phyloP scores from a whole-genome alignment of 345 rosid genomes.

The Moricandia arvensis region DNA sequence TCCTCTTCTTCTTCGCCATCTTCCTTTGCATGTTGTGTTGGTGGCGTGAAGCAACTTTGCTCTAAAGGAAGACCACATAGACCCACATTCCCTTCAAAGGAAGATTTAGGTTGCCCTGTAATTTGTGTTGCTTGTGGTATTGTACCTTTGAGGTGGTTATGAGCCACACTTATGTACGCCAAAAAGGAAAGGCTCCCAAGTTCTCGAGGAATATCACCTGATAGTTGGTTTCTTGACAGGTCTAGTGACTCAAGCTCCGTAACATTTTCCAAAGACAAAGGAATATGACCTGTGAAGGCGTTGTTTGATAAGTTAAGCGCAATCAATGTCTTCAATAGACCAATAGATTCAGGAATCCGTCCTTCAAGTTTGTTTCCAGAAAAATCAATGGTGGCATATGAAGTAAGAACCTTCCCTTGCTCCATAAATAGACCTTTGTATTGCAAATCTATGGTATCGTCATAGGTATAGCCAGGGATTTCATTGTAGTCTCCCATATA shows the following conservation, averaged over 20 bases:
- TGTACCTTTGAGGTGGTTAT: not conserved
- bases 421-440: slow-evolving; percentile 23
- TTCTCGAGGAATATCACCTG: slow-evolving; percentile 16
- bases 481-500: not conserved
- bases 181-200: slow-evolving; percentile 10
- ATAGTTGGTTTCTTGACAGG: slow-evolving; percentile 20
- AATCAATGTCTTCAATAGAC: slow-evolving; percentile 18
- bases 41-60: not conserved
- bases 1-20: not conserved
- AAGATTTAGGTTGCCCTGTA: not conserved
- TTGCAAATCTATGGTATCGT: slow-evolving; percentile 5
- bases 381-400: not conserved
- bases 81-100: slow-evolving; percentile 19
- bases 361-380: slow-evolving; percentile 15
- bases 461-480: not conserved
- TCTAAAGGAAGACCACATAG: slow-evolving; percentile 25
- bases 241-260: slow-evolving; percentile 10
- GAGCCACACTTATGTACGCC: not conserved
- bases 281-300: slow-evolving; percentile 19
- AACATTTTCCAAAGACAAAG: not conserved
- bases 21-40: not conserved
- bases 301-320: slow-evolving; percentile 29
- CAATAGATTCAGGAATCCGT: slow-evolving; percentile 22
- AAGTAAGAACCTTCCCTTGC: not conserved
- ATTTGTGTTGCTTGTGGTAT: slow-evolving; percentile 5